A percentile compares a stretch with the other conserved stretches of the same genome.
phyloP scores from a whole-genome alignment of 495 filamentous ascomycete species.

The Trichoderma erinaceum region DNA sequence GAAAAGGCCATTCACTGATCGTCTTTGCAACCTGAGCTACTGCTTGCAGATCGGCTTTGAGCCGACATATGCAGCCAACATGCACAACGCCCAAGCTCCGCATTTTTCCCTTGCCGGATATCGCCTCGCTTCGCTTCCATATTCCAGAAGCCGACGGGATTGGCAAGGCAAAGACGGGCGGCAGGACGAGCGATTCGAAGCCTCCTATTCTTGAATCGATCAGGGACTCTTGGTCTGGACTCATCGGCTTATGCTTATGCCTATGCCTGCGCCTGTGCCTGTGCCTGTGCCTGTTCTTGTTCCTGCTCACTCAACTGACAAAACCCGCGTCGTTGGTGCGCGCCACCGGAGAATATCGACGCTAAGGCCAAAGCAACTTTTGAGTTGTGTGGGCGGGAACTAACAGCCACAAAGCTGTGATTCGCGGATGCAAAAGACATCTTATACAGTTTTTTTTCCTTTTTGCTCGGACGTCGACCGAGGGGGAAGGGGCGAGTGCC shows the following conservation, averaged over 20 bases:
- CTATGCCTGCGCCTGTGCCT: no score
- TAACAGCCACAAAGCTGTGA: neutral
- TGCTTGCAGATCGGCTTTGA: neutral
- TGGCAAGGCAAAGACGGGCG: no score
- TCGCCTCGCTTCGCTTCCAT: neutral
- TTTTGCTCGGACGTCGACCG: conserved; percentile 8
- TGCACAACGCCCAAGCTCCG: neutral
- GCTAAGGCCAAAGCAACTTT: neutral
- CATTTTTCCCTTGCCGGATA: neutral
- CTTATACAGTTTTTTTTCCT: neutral
- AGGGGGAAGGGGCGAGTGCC: conserved; percentile 5
- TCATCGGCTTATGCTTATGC: no score
- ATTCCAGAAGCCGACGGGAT: no score
- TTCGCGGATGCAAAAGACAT: neutral
- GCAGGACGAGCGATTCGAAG: no score
- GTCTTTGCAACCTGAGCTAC: neutral
- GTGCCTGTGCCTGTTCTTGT: no score
- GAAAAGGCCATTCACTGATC: neutral
- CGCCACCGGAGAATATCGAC: conserved; percentile 9
- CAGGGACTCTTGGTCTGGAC: no score
- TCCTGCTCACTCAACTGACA: no score
- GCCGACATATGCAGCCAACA: neutral
- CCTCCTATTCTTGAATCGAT: no score
- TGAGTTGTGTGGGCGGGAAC: conserved; percentile 6
- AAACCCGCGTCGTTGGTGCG: neutral